Base-by-base conservation (phyloP, 345 rosid species). In the Murraya paniculata region DNA sequence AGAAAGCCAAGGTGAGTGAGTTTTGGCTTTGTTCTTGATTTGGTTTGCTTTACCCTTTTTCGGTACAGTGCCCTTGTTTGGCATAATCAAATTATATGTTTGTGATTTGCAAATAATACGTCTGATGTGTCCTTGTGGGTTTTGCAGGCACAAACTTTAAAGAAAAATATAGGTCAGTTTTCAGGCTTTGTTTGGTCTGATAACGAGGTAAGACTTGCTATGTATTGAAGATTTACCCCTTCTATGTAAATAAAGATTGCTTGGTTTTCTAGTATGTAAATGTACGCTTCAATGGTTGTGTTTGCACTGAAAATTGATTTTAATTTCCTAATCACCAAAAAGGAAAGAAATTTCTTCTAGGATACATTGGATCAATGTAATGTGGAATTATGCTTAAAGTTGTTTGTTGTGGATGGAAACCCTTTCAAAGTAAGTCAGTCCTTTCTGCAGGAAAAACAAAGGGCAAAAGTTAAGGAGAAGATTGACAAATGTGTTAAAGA, bases 401-500 rank as follows among this genome's bases (percentile, higher is more conserved):
- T 60, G 53, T 4, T 41, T 35, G 28, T 25, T 59, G 41, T 64
- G 67, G 22, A 22, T 71, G 48, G 72, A 62, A 68, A 59, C 61
- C 19, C 41, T 25, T 76, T 64, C 45, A 55, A 70, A 28, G 58
- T 61, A 69, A 30, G 64, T 16, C 62, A 5, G 11, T 79, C 4
- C 36, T 64, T 31, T 36, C 64, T 61, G 84, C 91, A 89, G 88
- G 97, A 92, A 80, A 96, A 92, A 83, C 99, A 91, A 64, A 94
- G 89, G 69, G 82, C 89, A 25, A 87, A 87, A 85, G 84, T 89
- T 77, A 91, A 81, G 86, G 98, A 96, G 79, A 96, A 96, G 82
- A 81, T 96, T 75, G 99, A 96, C 74, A 96, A 92, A 83, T 96
- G 98, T 79, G 84, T 89, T 53, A 96, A 94, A 86, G 98, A 96